Evolutionary conservation across 2,329 filamentous ascomycete species (phyloP).

Genomic region (Dothideomycetes sp.): DNA sequence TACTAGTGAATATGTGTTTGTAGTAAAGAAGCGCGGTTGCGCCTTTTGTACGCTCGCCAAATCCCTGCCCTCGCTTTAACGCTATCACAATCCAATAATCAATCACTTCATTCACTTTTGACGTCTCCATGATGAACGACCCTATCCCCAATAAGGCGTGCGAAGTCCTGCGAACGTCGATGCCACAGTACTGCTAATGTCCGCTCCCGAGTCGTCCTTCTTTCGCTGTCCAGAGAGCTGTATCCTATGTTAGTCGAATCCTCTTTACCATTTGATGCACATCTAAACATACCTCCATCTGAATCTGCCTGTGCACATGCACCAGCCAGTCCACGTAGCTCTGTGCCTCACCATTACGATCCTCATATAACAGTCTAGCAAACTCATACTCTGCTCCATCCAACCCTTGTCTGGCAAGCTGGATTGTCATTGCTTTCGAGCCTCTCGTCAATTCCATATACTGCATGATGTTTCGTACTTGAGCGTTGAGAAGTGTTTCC

Average conservation of each 20-base stretch:
- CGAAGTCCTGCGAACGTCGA: constrained; percentile 31
- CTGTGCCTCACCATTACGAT: constrained; percentile 94
- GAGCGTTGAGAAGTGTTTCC: constrained; percentile 85
- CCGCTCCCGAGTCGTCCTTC: constrained; percentile 45
- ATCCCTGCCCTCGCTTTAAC: constrained; percentile 12
- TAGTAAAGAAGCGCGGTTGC: too few relatives aligned
- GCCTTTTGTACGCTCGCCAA: too few relatives aligned
- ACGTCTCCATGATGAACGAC: too few relatives aligned
- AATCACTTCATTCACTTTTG: background rate
- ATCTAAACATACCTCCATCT: constrained; percentile 55
- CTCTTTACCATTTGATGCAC: background rate
- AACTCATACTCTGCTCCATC: constrained; percentile 97
- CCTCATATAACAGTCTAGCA: constrained; percentile 80
- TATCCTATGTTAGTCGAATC: constrained; percentile 1
- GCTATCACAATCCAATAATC: constrained; percentile 8
- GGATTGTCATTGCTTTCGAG: constrained; percentile 78
- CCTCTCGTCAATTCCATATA: constrained; percentile 73
- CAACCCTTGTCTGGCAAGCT: constrained; percentile 82
- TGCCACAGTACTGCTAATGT: constrained; percentile 17
- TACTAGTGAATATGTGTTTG: too few relatives aligned
- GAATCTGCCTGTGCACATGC: constrained; percentile 84
- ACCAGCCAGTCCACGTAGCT: constrained; percentile 99
- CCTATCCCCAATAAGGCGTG: constrained; percentile 18
- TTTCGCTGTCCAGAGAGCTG: constrained; percentile 58
- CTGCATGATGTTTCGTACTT: constrained; percentile 86